A percentile compares a stretch with the other conserved stretches of the same genome.
Evolutionary conservation across 108 stramenopile genomes (phyloP).

Genomic region (Cylindrotheca fusiformis): DNA sequence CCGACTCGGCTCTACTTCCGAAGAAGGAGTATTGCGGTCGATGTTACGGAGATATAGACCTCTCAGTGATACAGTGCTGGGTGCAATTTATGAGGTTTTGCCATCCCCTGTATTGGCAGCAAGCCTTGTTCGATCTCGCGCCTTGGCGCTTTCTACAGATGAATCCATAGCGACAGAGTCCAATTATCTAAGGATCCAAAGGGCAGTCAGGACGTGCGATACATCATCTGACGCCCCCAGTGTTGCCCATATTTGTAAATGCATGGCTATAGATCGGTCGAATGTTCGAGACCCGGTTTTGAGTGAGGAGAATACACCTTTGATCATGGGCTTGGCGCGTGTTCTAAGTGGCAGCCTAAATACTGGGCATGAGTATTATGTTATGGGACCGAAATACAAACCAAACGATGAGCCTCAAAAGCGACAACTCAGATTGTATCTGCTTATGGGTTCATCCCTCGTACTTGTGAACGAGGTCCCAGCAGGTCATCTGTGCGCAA

Average conservation of each 20-base stretch:
- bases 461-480: conserved; percentile 76
- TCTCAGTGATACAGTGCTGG: conserved; percentile 68
- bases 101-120: conserved; percentile 70
- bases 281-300: conserved; percentile 69
- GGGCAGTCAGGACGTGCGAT: conserved; percentile 59
- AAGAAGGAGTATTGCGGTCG: conserved; percentile 66
- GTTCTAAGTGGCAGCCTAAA: conserved; percentile 70
- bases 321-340: conserved; percentile 78
- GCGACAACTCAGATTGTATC: conserved; percentile 55
- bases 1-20: conserved; percentile 64
- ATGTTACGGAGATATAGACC: conserved; percentile 77
- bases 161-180: not conserved
- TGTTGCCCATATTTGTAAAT: conserved; percentile 85
- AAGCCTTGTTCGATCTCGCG: conserved; percentile 45
- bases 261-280: conserved; percentile 51
- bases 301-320: conserved; percentile 9
- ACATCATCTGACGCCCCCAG: conserved; percentile 38
- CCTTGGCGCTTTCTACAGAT: conserved; percentile 42
- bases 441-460: conserved; percentile 88
- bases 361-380: conserved; percentile 57
- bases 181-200: conserved; percentile 31
- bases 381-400: conserved; percentile 75
- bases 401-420: conserved; percentile 5
- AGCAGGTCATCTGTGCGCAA: conserved; percentile 87
- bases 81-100: conserved; percentile 72